Percentiles rank a stretch among this genome's conserved stretches.
Conservation (phyloP, 1,284 basidiomycete species). For the Cryptococcus floricola region DNA sequence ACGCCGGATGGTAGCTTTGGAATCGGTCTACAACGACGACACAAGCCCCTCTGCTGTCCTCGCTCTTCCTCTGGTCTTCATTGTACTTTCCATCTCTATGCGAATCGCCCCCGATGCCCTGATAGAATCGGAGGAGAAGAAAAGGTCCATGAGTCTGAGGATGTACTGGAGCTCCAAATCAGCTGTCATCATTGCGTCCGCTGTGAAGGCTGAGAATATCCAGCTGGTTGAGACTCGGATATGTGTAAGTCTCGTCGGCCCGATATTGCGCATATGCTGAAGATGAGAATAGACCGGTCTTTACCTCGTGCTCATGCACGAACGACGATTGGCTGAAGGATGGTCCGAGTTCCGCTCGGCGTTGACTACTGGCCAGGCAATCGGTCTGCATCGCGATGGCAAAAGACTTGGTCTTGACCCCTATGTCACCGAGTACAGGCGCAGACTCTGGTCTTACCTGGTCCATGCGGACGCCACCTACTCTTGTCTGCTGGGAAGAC, state of each 20-base stretch:
- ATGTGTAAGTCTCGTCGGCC: conserved; percentile 48
- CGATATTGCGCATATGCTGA: background rate
- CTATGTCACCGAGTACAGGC: conserved; percentile 75
- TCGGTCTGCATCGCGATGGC: conserved; percentile 86
- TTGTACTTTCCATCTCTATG: conserved; percentile 82
- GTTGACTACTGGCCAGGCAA: conserved; percentile 81
- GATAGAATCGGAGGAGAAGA: conserved; percentile 64
- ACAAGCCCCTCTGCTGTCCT: conserved; percentile 22
- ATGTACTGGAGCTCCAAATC: conserved; percentile 89
- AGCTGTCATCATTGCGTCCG: conserved; percentile 75
- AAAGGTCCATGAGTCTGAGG: conserved; percentile 68
- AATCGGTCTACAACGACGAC: conserved; percentile 58
- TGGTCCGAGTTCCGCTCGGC: conserved; percentile 91
- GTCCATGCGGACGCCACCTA: conserved; percentile 76
- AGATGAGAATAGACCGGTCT: conserved; percentile 64
- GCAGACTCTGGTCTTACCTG: conserved; percentile 88
- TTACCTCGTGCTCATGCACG: conserved; percentile 68
- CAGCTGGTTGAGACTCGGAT: conserved; percentile 81
- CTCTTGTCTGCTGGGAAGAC: conserved; percentile 83
- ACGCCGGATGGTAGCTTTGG: conserved; percentile 55
- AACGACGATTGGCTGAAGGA: conserved; percentile 59
- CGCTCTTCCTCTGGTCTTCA: conserved; percentile 75
- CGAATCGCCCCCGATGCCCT: conserved; percentile 76
- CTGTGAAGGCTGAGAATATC: conserved; percentile 81
- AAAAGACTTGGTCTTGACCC: conserved; percentile 61